Evolutionary conservation across 176 grass and related monocot species (phyloP), one percentile per base, ranked within the genome.

Genomic region (Carex kokanica): DNA sequence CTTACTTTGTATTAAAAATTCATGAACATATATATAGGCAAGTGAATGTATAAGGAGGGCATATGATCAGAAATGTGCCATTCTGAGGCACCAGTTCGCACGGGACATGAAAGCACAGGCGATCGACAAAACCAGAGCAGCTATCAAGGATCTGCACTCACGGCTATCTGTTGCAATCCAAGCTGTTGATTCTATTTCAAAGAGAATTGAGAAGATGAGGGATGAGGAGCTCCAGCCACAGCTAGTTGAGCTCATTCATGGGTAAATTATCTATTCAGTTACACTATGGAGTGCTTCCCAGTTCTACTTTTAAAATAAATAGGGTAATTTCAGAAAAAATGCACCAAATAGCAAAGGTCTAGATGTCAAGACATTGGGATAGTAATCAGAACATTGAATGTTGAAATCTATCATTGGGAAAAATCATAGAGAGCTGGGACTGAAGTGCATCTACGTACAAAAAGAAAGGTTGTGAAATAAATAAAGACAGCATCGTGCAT

Each of bases 101-200:
- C 86, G 68, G 74, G 96, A 91, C 87, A 66, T 92, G 58, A 95
- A 85, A 49, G 88, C 86, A 66, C 77, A 87, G 15, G 58, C 87
- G 64, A 99, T 99, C 52, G 96, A 99, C 88, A 99, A 89, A 85
- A 99, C 93, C 40, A 83, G 93, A 90, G 89, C 89, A 64, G 66
- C 91, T 90, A 93, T 99, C 15, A 99, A 99, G 80, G 96, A 99
- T 85, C 93, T 99, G 64, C 93, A 99, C 79, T 93, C 96, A 25
- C 87, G 93, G 69, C 82, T 99, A 65, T 91, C 86, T 83, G 93
- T 99, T 66, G 89, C 91, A 15, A 99, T 99, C 60, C 93, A 92
- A 63, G 91, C 93, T 24, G 93, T 99, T 78, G 89, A 99, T 89
- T 94, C 85, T 66, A 93, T 99, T 85, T 99, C 97, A 70, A 99